Percentiles rank a stretch among this genome's conserved stretches.
Evolutionary conservation across 2,329 filamentous ascomycete genomes (phyloP).

Genomic region (Colletotrichum sp.): DNA sequence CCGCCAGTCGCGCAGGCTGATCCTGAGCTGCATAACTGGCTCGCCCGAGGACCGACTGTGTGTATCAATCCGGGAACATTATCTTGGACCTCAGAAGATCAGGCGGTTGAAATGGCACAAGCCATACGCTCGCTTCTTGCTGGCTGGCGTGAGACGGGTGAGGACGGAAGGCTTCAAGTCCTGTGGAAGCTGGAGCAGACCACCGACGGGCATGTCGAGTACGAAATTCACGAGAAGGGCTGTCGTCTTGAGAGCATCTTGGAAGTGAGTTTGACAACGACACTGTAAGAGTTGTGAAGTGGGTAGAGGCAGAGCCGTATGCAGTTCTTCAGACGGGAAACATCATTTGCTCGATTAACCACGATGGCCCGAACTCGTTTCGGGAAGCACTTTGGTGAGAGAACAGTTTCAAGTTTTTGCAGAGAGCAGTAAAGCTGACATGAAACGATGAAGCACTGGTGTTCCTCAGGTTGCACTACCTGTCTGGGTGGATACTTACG

Average conservation of each 20-base stretch:
- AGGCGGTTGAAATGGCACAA: conserved; percentile 42
- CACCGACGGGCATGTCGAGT: neutral
- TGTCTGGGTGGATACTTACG: conserved; percentile 51
- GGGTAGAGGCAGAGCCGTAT: conserved; percentile 43
- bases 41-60: conserved; percentile 45
- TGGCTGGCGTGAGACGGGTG: neutral
- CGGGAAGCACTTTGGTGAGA: conserved; percentile 38
- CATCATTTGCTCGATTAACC: conserved; percentile 46
- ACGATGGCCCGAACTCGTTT: conserved; percentile 52
- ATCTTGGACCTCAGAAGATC: conserved; percentile 30
- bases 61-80: conserved; percentile 55
- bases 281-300: conserved; percentile 40
- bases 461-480: conserved; percentile 51
- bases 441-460: conserved; percentile 39
- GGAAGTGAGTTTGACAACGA: conserved; percentile 21
- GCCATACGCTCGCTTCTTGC: conserved; percentile 39
- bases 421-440: neutral
- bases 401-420: neutral
- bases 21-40: conserved; percentile 46
- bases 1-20: conserved; percentile 39
- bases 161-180: conserved; percentile 24
- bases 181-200: conserved; percentile 37
- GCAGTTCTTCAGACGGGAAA: conserved; percentile 39
- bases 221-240: neutral
- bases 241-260: neutral